Percentiles rank a stretch among this genome's conserved stretches.
Conservation (phyloP, 2,329 filamentous ascomycete genomes). For the Plectosphaerella cucumerina region DNA sequence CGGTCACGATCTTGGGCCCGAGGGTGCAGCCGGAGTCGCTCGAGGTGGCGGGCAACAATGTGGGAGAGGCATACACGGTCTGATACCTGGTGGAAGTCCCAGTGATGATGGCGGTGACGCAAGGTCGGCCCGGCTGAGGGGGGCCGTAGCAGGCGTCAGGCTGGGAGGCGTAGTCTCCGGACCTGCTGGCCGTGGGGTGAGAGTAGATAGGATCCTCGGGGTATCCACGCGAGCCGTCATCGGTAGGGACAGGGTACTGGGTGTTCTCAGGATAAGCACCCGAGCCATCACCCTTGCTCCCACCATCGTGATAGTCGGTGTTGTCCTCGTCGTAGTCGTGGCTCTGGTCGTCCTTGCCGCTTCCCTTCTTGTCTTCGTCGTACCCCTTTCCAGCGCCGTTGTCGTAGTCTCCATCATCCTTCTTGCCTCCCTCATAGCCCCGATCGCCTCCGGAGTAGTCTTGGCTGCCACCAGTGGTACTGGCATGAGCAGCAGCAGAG, state of each 20-base stretch:
- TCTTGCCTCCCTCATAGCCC: background rate
- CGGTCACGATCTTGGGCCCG: slow-evolving; percentile 25
- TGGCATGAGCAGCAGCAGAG: background rate
- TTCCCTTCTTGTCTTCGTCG: background rate
- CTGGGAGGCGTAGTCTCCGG: background rate
- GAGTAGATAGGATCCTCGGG: background rate
- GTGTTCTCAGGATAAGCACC: background rate
- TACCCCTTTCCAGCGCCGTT: background rate
- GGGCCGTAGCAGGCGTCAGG: background rate
- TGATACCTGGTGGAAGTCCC: background rate
- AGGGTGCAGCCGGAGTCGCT: slow-evolving; percentile 17
- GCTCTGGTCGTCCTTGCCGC: background rate
- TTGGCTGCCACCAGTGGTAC: background rate
- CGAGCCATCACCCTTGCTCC: background rate
- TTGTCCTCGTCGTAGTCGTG: background rate
- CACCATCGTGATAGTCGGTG: background rate
- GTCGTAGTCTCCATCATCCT: background rate
- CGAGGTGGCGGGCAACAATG: background rate
- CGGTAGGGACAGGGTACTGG: background rate
- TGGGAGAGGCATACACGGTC: slow-evolving; percentile 2
- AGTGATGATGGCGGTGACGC: slow-evolving; percentile 7
- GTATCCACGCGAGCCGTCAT: background rate
- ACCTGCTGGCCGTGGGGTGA: background rate
- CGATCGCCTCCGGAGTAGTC: background rate
- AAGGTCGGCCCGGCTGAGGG: slow-evolving; percentile 14